Conservation (phyloP, 1,139 yeast genomes). For the Suhomyces yuchorum region DNA sequence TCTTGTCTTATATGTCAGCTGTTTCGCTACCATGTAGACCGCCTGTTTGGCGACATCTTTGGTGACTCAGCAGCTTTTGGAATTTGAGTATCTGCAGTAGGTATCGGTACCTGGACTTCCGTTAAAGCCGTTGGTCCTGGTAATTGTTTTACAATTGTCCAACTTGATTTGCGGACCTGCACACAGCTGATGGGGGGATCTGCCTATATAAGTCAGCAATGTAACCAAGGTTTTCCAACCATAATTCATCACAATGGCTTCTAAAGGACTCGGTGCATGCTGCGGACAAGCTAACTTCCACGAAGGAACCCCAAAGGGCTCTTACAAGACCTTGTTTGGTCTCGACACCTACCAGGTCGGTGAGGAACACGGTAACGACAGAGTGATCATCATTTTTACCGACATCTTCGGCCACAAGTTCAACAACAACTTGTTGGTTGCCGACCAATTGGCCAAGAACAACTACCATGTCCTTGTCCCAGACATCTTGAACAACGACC, state of each 20-base stretch:
- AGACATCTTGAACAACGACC: conserved; percentile 67
- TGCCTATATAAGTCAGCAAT: background rate
- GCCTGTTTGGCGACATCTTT: no score
- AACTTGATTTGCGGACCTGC: no score
- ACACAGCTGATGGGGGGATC: background rate
- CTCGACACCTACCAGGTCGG: conserved; percentile 61
- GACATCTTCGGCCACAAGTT: conserved; percentile 68
- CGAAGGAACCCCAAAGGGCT: conserved; percentile 55
- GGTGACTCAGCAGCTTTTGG: no score
- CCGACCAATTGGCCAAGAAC: conserved; percentile 63
- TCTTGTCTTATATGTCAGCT: no score
- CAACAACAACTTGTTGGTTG: conserved; percentile 60
- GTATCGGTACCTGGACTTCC: no score
- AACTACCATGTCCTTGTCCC: conserved; percentile 70
- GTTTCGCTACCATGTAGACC: no score
- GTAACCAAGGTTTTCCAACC: background rate
- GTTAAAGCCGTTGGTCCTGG: no score
- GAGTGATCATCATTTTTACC: conserved; percentile 62
- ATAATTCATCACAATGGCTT: conserved; percentile 43
- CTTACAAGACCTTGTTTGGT: conserved; percentile 44
- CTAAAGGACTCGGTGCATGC: conserved; percentile 54
- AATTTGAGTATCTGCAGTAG: no score
- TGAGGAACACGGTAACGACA: conserved; percentile 36
- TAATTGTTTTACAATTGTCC: no score
- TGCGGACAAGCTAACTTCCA: conserved; percentile 48